Conservation (phyloP, 371 early-diverging fungal genomes). For the Mucor mucedo region DNA sequence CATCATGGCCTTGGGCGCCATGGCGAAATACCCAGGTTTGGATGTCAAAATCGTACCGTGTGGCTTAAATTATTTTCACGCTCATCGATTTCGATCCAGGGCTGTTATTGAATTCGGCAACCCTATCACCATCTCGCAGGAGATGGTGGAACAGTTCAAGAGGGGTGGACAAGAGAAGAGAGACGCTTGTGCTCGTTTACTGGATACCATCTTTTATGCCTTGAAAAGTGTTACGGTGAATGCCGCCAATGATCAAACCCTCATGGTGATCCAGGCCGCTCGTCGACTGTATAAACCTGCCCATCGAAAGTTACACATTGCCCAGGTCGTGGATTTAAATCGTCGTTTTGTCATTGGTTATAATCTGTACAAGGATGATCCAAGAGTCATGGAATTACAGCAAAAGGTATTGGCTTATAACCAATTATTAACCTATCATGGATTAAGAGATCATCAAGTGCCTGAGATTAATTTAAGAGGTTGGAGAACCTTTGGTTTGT, state of each 20-base stretch:
- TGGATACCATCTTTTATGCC: constrained; percentile 79
- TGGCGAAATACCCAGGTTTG: constrained; percentile 84
- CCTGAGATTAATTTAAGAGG: constrained; percentile 76
- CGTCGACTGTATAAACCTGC: constrained; percentile 92
- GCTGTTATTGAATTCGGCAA: constrained; percentile 97
- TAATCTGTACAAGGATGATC: constrained; percentile 77
- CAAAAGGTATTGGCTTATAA: constrained; percentile 87
- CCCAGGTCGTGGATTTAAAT: constrained; percentile 87
- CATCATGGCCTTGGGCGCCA: constrained; percentile 95
- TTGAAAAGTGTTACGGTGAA: constrained; percentile 90
- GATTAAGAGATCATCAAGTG: constrained; percentile 96
- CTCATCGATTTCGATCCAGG: constrained; percentile 93
- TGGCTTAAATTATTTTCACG: constrained; percentile 95
- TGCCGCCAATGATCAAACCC: constrained; percentile 90
- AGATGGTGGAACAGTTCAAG: constrained; percentile 84
- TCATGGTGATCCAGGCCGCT: constrained; percentile 95
- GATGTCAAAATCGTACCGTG: constrained; percentile 94
- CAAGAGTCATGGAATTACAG: constrained; percentile 76
- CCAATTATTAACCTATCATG: constrained; percentile 84
- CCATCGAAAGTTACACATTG: constrained; percentile 80
- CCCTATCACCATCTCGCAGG: constrained; percentile 79
- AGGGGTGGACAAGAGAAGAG: constrained; percentile 85
- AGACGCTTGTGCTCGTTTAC: constrained; percentile 77
- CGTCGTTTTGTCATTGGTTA: constrained; percentile 93
- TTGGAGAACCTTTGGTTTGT: constrained; percentile 70